Percentiles rank a stretch among this genome's conserved stretches.
phyloP scores from a whole-genome alignment of 352 stramenopile genomes.

The Phytophthora brassicae region DNA sequence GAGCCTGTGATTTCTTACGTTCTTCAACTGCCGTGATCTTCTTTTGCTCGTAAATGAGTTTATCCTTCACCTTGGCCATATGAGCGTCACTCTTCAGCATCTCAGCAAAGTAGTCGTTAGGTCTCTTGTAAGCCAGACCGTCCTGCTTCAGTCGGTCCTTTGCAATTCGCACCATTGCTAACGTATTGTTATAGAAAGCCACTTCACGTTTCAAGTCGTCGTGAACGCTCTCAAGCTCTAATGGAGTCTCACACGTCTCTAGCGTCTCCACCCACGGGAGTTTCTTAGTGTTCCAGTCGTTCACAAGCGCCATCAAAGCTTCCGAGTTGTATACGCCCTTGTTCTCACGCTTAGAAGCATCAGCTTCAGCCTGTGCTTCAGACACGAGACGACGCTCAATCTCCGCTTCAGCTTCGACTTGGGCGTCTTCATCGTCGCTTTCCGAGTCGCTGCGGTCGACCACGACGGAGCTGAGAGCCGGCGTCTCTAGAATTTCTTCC shows the following conservation, averaged over 20 bases:
- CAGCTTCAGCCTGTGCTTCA: constrained; percentile 59
- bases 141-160: constrained; percentile 70
- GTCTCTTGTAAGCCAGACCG: constrained; percentile 91
- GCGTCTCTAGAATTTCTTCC: constrained; percentile 84
- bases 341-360: constrained; percentile 41
- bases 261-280: constrained; percentile 82
- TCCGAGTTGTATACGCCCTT: constrained; percentile 76
- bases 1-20: constrained; percentile 96
- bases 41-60: constrained; percentile 99
- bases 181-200: constrained; percentile 96
- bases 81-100: constrained; percentile 98
- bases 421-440: constrained; percentile 47
- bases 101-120: constrained; percentile 98
- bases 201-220: constrained; percentile 92
- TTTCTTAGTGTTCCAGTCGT: constrained; percentile 54
- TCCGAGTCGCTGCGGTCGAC: constrained; percentile 24
- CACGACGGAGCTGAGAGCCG: constrained; percentile 54
- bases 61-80: constrained; percentile 97
- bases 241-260: constrained; percentile 57
- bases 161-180: constrained; percentile 67
- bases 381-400: constrained; percentile 76
- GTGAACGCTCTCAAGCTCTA: constrained; percentile 80
- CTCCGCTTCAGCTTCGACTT: constrained; percentile 65
- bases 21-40: constrained; percentile 98
- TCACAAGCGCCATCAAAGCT: constrained; percentile 56